These are phyloP conservation scores for Marasmius sp. DNA, from an alignment of 1,284 basidiomycete species.

Conservation along the genomic window DNA sequence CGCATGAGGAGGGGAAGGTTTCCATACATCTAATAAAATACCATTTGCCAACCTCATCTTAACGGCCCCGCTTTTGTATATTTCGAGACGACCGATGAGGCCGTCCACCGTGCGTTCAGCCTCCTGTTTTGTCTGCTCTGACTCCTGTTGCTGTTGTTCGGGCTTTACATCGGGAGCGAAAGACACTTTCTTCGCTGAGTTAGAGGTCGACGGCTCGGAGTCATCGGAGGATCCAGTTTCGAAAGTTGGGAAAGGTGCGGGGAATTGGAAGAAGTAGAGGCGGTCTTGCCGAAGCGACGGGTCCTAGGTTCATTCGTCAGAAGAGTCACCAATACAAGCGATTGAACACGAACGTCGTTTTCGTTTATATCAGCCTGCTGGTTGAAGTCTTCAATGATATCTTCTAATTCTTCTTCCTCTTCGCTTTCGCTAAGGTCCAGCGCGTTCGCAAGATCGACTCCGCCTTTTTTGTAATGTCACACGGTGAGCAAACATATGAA, in stretches of 20 bases:
- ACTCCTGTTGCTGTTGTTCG: conserved; percentile 25
- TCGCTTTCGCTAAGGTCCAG: conserved; percentile 84
- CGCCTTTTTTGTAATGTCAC: conserved; percentile 25
- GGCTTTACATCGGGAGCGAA: conserved; percentile 63
- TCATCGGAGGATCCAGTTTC: conserved; percentile 27
- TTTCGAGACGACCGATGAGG: conserved; percentile 77
- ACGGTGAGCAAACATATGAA: neutral
- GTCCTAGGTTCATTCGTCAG: conserved; percentile 34
- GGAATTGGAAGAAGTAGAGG: conserved; percentile 93
- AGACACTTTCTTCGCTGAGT: conserved; percentile 48
- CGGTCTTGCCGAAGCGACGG: conserved; percentile 55
- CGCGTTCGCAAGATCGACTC: conserved; percentile 67
- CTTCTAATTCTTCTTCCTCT: conserved; percentile 83
- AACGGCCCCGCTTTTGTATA: conserved; percentile 83
- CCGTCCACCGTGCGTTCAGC: conserved; percentile 59
- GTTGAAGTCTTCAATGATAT: conserved; percentile 82
- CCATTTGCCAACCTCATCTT: conserved; percentile 83
- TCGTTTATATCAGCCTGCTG: conserved; percentile 37
- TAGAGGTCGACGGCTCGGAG: conserved; percentile 21
- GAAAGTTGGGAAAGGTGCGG: conserved; percentile 85
- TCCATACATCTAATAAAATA: conserved; percentile 78
- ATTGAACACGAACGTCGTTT: conserved; percentile 27
- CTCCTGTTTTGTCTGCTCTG: conserved; percentile 28
- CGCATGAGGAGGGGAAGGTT: conserved; percentile 1
- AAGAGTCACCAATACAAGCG: neutral